Conservation (phyloP, 1,139 yeast species). For the Geotrichum restrictum region DNA sequence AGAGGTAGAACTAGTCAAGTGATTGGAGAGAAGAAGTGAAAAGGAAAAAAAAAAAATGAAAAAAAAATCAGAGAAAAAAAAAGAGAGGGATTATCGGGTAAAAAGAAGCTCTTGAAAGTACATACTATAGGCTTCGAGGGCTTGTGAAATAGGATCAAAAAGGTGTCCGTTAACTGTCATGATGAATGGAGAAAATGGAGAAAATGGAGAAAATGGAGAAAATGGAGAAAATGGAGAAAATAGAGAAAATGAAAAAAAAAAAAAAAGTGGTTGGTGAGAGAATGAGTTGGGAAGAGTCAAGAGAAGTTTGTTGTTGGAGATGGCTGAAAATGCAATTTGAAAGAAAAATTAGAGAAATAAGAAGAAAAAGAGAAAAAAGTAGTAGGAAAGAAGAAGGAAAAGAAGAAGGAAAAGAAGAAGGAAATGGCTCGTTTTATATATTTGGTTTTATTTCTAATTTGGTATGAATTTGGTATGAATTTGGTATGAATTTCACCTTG, state of each 20-base stretch:
- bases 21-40: constrained; percentile 1
- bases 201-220: background rate
- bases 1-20: background rate
- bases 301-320: background rate
- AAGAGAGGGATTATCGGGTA: background rate
- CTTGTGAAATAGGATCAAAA: constrained; percentile 65
- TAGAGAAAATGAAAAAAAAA: background rate
- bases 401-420: too few relatives aligned
- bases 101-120: too few relatives aligned
- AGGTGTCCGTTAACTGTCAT: constrained; percentile 20
- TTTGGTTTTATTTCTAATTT: too few relatives aligned
- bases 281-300: too few relatives aligned
- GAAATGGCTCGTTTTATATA: too few relatives aligned
- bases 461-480: too few relatives aligned
- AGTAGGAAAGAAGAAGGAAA: background rate
- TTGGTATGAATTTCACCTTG: too few relatives aligned
- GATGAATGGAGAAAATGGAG: background rate
- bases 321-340: background rate
- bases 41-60: background rate
- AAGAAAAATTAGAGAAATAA: background rate
- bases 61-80: background rate
- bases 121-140: constrained; percentile 65
- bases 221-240: background rate
- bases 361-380: background rate
- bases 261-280: background rate